phyloP scores from a whole-genome alignment of 495 filamentous ascomycete genomes.

The Trichoderma reesei region DNA sequence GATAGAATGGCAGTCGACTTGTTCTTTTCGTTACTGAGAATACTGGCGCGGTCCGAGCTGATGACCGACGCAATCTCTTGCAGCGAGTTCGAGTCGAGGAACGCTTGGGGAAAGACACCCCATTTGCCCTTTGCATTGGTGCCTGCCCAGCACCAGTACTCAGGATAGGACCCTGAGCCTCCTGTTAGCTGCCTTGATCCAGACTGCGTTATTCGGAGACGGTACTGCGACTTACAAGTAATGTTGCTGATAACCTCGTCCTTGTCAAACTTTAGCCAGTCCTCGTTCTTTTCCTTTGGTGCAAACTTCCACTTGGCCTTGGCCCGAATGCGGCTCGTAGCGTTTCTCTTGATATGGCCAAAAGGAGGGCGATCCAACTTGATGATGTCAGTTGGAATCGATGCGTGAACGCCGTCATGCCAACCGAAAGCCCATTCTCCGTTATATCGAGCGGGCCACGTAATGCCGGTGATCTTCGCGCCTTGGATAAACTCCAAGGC shows the following conservation, averaged over 20 bases:
- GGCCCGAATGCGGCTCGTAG: constrained; percentile 25
- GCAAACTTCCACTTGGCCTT: constrained; percentile 37
- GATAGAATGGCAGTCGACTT: constrained; percentile 16
- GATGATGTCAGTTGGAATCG: constrained; percentile 32
- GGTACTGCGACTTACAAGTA: constrained; percentile 29
- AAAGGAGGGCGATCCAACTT: constrained; percentile 28
- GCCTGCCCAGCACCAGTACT: constrained; percentile 44
- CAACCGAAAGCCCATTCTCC: constrained; percentile 42
- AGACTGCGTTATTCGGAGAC: background rate
- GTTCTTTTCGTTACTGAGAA: constrained; percentile 25
- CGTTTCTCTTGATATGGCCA: constrained; percentile 27
- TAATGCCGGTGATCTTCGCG: constrained; percentile 33
- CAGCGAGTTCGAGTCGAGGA: constrained; percentile 27
- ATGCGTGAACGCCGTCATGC: constrained; percentile 32
- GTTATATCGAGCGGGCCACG: constrained; percentile 32
- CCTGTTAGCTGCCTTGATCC: background rate
- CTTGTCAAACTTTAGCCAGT: constrained; percentile 40
- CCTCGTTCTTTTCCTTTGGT: constrained; percentile 28
- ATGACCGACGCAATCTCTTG: constrained; percentile 15
- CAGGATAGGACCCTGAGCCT: constrained; percentile 20
- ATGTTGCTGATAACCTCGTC: constrained; percentile 37
- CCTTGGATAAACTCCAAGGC: constrained; percentile 33
- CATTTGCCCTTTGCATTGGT: constrained; percentile 32
- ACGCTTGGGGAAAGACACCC: constrained; percentile 37
- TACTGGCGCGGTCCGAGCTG: constrained; percentile 18